Base-by-base conservation (phyloP, 345 rosid genomes). In the Corymbia maculata region DNA sequence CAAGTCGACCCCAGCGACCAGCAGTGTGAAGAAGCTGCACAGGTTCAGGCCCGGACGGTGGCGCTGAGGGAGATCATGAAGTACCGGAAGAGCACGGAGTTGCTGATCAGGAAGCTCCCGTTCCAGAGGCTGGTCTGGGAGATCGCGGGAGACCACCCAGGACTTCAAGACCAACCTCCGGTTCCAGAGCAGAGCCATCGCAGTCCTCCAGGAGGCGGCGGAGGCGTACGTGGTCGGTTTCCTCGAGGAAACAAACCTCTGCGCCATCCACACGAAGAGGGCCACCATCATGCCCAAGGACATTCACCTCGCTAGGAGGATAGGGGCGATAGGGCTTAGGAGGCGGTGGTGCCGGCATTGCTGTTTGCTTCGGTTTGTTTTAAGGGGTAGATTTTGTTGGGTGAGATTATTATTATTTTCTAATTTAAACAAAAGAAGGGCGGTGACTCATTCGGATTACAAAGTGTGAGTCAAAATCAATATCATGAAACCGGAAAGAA, bases 1-100 rank as follows among this genome's bases (percentile, higher is more conserved):
- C 85, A 89, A 89, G 86, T 89, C 91, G 7, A 89, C 91, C 30
- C 91, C 91, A 50, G 91, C 91, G 26, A 89, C 91, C 87, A 89
- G 91, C 9, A 89, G 91, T 15, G 91, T 89, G 87, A 89, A 89
- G 91, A 89, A 89, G 89, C 91, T 89, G 19, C 91, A 89, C 79
- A 85, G 91, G 85, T 89, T 89, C 85, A 87, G n/a, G n/a, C n/a
- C n/a, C n/a, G n/a, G n/a, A n/a, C n/a, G n/a, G n/a, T n/a, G n/a
- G n/a, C n/a, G n/a, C n/a, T n/a, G n/a, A n/a, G n/a, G n/a, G n/a
- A n/a, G n/a, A n/a, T n/a, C n/a, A n/a, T n/a, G n/a, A n/a, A n/a
- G 89, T 89, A 89, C 80, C 91, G 87, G 91, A 89, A 89, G 91
- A 89, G 91, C 86, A 89, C 91, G 24, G 91, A 89, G 88, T 89